These are phyloP conservation scores for Adansonia rubrostipa DNA, from an alignment of 441 rosid genomes.

Conservation along the genomic window DNA sequence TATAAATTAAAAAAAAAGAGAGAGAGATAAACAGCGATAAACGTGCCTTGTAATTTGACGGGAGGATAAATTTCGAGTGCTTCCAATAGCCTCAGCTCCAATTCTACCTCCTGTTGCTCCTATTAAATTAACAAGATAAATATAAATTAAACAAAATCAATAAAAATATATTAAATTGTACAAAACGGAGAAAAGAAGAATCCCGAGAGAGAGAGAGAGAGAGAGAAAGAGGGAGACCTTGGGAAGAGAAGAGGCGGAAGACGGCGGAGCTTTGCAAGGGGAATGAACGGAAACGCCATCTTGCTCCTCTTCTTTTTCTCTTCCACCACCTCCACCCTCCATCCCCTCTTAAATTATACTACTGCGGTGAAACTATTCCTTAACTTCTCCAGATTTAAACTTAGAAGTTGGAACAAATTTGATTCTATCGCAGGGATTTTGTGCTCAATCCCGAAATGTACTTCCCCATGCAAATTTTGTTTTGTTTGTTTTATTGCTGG, in stretches of 20 bases:
- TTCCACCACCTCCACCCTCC: slow-evolving; percentile 34
- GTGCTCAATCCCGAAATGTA: too few relatives aligned
- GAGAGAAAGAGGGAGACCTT: slow-evolving; percentile 43
- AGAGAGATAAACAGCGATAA: not conserved
- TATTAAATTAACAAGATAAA: slow-evolving; percentile 25
- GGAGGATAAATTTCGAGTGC: slow-evolving; percentile 95
- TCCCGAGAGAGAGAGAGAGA: slow-evolving; percentile 34
- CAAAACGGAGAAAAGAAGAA: slow-evolving; percentile 2
- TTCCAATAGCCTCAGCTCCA: slow-evolving; percentile 93
- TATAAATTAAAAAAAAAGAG: not conserved
- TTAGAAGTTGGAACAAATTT: too few relatives aligned
- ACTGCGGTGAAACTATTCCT: too few relatives aligned
- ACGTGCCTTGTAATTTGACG: slow-evolving; percentile 72
- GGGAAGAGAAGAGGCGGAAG: slow-evolving; percentile 94
- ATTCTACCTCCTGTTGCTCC: slow-evolving; percentile 94
- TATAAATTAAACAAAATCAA: not conserved
- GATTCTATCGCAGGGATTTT: too few relatives aligned
- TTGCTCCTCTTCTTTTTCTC: slow-evolving; percentile 76
- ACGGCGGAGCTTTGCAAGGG: slow-evolving; percentile 89
- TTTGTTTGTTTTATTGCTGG: too few relatives aligned
- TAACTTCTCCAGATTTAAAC: too few relatives aligned
- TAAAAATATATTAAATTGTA: not conserved
- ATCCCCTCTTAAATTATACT: not conserved
- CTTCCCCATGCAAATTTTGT: too few relatives aligned
- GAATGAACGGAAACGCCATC: slow-evolving; percentile 95